Base-by-base conservation (phyloP, 352 stramenopile genomes). In the Globisporangium spinosum region DNA sequence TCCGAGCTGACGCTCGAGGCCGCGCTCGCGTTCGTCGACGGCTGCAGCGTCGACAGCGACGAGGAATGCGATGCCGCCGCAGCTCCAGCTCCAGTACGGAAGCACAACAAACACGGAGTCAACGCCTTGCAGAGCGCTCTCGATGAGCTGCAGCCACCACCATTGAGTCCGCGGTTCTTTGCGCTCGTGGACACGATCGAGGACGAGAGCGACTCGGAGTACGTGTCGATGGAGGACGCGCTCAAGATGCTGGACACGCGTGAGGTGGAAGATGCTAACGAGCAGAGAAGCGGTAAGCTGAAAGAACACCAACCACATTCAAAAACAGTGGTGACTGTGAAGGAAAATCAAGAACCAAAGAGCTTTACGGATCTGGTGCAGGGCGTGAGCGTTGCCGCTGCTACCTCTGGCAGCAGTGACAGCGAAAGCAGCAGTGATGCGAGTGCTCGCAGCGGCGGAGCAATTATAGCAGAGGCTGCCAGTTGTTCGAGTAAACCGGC, bases 1-100 rank as follows among this genome's bases (percentile, higher is more conserved):
- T 27, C 23, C 5, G 51, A 55, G 23, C 51, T 67, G 49, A 67
- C 62, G 35, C 62, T 67, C 8, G 62, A 67, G 62, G 62, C 62
- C 32, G 38, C 62, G 35, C 62, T 67, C 34, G 62, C 51, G 54
- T 67, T 67, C 54, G 27, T 67, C 6, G 62, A 67, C 35, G 25
- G 20, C 51, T 67, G 62, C 51, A 62, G 23, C 17, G 3, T 53
- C 35, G 62, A 60, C 23, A 54, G 15, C 22, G 34, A 53, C 34
- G 62, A 60, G 27, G 62, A 67, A 23, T 10, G 12, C 8, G 20
- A 25, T 13, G 5, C 27, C 12, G 20, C 15, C 17, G 61, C 61
- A 17, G 5, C n/a, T n/a, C n/a, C 43, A 12, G 32, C 8, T 35
- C 4, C 8, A 17, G 7, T 7, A 6, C 29, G 17, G 45, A 27